These are phyloP conservation scores for Podospora conica DNA, from an alignment of 495 filamentous ascomycete species.

Conservation along the genomic window DNA sequence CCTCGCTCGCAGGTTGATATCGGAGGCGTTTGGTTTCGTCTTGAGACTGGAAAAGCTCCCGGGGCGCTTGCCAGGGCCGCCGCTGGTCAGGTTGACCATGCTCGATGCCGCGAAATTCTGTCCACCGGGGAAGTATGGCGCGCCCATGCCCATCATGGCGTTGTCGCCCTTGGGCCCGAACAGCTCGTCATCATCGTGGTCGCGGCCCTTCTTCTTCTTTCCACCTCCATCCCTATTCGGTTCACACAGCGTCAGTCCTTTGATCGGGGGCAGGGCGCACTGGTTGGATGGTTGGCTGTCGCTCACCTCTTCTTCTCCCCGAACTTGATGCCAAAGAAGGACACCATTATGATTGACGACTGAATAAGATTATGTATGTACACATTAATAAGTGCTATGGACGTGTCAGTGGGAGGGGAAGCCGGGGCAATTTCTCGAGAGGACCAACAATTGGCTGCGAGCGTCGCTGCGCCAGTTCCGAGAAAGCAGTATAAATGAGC, in stretches of 20 bases:
- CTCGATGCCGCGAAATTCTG: conserved; percentile 33
- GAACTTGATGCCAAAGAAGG: conserved; percentile 45
- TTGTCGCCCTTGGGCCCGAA: conserved; percentile 12
- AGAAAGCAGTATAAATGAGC: neutral
- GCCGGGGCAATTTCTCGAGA: neutral
- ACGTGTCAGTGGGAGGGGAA: neutral
- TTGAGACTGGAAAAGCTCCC: conserved; percentile 27
- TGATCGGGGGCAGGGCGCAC: conserved; percentile 6
- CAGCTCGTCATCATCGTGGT: conserved; percentile 24
- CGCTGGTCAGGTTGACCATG: conserved; percentile 30
- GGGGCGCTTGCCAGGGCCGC: conserved; percentile 5
- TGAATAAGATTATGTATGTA: conserved; percentile 2
- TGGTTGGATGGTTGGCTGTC: neutral
- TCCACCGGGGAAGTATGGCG: conserved; percentile 28
- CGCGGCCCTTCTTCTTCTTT: conserved; percentile 28
- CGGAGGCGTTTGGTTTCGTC: conserved; percentile 30
- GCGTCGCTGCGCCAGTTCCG: neutral
- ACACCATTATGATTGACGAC: conserved; percentile 37
- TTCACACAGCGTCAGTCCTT: conserved; percentile 3
- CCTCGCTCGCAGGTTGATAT: conserved; percentile 30
- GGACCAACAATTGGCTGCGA: conserved; percentile 2
- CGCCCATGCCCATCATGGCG: conserved; percentile 19
- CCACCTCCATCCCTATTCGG: conserved; percentile 24
- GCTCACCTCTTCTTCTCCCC: conserved; percentile 47
- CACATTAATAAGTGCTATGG: conserved; percentile 18